These are phyloP conservation scores for Pythium diclinum DNA, from an alignment of 352 stramenopile species.

Conservation along the genomic window DNA sequence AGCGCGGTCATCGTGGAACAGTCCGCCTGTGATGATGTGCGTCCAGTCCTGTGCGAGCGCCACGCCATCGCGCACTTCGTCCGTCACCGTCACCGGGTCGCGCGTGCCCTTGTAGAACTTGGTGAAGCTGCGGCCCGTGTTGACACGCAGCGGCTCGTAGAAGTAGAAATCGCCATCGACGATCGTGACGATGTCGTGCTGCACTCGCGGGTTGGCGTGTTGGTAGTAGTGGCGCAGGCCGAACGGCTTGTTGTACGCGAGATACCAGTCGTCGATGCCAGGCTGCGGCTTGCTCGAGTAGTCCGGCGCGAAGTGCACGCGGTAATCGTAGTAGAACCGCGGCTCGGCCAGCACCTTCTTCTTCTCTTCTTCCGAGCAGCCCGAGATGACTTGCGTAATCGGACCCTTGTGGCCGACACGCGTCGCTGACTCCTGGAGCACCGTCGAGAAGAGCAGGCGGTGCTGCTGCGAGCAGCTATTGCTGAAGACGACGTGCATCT, in stretches of 20 bases:
- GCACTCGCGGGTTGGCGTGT: conserved; percentile 40
- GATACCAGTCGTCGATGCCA: conserved; percentile 43
- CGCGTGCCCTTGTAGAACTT: conserved; percentile 41
- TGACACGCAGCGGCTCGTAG: conserved; percentile 39
- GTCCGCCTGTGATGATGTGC: conserved; percentile 39
- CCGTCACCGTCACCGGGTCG: conserved; percentile 32
- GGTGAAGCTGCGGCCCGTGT: conserved; percentile 37
- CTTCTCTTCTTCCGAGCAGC: no score
- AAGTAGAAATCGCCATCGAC: conserved; percentile 46
- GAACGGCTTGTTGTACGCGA: conserved; percentile 58
- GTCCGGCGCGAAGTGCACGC: conserved; percentile 41
- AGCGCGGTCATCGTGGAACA: conserved; percentile 30
- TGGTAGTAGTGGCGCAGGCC: conserved; percentile 46
- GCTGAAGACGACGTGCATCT: no score
- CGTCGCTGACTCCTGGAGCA: no score
- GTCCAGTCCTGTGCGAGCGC: conserved; percentile 51
- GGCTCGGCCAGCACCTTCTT: no score
- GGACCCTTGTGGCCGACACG: no score
- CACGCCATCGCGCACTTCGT: conserved; percentile 38
- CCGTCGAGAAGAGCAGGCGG: no score
- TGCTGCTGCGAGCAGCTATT: no score
- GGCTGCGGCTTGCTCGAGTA: conserved; percentile 40
- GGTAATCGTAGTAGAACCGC: no score
- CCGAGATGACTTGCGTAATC: no score
- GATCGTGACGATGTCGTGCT: conserved; percentile 36